Evolutionary conservation across 225 moss, liverwort and hornwort species (phyloP), one percentile per base, ranked within the genome.

Genomic region (Pseudisothecium myosuroides): DNA sequence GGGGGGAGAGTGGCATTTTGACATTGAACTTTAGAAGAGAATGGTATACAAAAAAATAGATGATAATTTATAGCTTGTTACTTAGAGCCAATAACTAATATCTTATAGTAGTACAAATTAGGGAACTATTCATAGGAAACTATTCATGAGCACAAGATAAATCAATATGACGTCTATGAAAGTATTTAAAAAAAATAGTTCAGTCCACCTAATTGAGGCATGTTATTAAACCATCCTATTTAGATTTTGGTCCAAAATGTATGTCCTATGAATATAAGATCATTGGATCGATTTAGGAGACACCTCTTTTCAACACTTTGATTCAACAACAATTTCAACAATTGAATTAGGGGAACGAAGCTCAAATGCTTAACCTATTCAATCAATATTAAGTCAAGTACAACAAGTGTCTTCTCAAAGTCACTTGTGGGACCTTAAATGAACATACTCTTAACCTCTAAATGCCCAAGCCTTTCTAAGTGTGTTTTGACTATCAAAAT

Each of bases 221-320:
- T 34, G 9, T 34, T 49, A 7, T 2, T 32, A 19, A 28, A 74
- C 11, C 6, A 75, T 31, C 19, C 11, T 1, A 49, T 11, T 0
- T 19, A 31, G 4, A 32, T 49, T 49, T 7, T 32, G 32, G 12
- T 7, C 12, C 4, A 20, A 32, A 75, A 20, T 49, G 4, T 49
- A 49, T 20, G 2, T 49, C 20, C 20, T 7, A 49, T 75, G 3
- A 49, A 75, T 12, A 32, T 32, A 12, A 19, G 7, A 49, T 19
- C 4, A 7, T 18, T 31, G 0, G 6, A 31, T 74, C 1, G 0
- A 45, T 74, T 32, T 0, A 7, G 1, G 2, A 50, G 8, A 34
- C 34, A 50, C 7, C 2, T 76, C 8, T 76, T 34, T 32, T 34
- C 50, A 50, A 76, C 8, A 32, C 5, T 76, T 0, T 7, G 0